A percentile compares a stretch with the other conserved stretches of the same genome.
Evolutionary conservation across 495 filamentous ascomycete species (phyloP).

Genomic region (Hyaloscypha variabilis): DNA sequence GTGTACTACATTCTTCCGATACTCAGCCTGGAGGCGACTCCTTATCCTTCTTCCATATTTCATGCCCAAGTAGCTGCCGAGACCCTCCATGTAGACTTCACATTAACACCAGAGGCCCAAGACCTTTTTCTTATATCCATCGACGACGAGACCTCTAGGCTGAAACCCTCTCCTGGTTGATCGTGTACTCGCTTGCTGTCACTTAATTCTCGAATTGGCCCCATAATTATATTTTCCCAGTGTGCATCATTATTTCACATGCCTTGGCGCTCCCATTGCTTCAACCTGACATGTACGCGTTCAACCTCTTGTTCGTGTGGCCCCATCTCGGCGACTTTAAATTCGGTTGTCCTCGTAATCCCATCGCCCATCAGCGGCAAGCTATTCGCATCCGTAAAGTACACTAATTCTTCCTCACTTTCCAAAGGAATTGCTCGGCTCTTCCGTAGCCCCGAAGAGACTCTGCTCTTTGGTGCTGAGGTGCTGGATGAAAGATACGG

Average conservation of each 20-base stretch:
- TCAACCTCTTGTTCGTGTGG: neutral
- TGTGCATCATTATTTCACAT: neutral
- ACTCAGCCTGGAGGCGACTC: too few relatives aligned
- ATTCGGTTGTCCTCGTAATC: neutral
- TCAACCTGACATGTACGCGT: neutral
- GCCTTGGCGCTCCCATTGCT: slow-evolving; percentile 1
- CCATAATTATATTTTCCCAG: neutral
- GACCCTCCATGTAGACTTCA: neutral
- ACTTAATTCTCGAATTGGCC: neutral
- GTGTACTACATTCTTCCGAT: too few relatives aligned
- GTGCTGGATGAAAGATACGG: neutral
- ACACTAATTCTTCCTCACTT: slow-evolving; percentile 6
- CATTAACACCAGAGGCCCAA: neutral
- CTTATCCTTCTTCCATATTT: too few relatives aligned
- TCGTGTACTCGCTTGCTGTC: neutral
- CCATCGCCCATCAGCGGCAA: neutral
- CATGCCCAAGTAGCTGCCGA: too few relatives aligned
- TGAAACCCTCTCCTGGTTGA: neutral
- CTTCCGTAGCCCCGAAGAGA: neutral
- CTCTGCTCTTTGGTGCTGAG: neutral
- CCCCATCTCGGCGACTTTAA: neutral
- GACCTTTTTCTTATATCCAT: neutral
- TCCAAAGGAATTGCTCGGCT: neutral
- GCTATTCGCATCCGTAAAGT: neutral
- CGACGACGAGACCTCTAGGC: neutral